Evolutionary conservation across 768 basidiomycete species (phyloP), one percentile per base, ranked within the genome.

Genomic region (Kwoniella newhampshirensis): DNA sequence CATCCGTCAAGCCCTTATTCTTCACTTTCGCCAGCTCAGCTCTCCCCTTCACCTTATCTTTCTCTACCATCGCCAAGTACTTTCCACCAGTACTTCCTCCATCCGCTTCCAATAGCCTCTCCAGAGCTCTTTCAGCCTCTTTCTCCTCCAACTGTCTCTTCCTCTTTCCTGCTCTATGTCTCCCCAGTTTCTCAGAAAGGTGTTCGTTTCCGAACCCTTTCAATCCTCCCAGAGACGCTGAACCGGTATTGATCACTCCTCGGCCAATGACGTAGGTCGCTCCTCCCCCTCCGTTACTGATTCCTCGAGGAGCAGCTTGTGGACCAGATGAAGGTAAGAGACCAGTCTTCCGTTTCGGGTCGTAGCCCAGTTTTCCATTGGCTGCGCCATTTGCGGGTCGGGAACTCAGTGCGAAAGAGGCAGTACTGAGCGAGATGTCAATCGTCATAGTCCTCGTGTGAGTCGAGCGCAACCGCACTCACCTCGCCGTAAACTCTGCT

Each of bases 401-500:
- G 3, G 54, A 27, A 9, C 57, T 35, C n/a, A 75, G 47, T 5
- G 52, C 57, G 54, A 70, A 73, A 12, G 68, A 55, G 5, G 68
- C 63, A 3, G 74, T 74, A 26, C 71, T 73, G 26, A 18, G n/a
- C 23, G 20, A 46, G 26, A 28, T 23, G 54, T 0, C n/a, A n/a
- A n/a, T n/a, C n/a, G n/a, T n/a, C n/a, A n/a, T n/a, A n/a, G n/a
- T n/a, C n/a, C n/a, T n/a, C n/a, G n/a, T n/a, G n/a, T n/a, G n/a
- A n/a, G n/a, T n/a, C n/a, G n/a, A n/a, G n/a, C n/a, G n/a, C n/a
- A n/a, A n/a, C n/a, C n/a, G n/a, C n/a, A 79, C 85, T 18, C 58
- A 93, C 91, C 89, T 88, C 6, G 80, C 78, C 17, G 88, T 82
- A 66, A 97, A 96, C 76, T 99, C 96, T 0, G 94, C 82, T 44